Percentiles rank a stretch among this genome's conserved stretches.
These are phyloP conservation scores for Carex scoparia DNA, from an alignment of 176 grass and related monocot genomes.

Conservation along the genomic window DNA sequence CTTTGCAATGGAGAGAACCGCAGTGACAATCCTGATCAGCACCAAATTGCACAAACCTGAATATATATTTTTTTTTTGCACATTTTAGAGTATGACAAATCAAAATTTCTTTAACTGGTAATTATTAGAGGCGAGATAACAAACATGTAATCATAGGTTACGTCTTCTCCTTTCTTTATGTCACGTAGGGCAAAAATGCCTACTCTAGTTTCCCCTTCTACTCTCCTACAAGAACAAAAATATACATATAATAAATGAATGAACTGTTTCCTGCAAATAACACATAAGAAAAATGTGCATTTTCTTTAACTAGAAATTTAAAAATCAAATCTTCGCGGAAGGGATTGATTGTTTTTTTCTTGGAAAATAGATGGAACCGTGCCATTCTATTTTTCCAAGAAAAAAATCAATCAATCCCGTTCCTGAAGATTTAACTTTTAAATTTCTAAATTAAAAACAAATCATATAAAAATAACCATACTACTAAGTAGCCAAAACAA, in stretches of 20 bases:
- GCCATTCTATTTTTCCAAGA: too few species aligned
- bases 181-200: conserved; percentile 77
- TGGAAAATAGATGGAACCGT: too few species aligned
- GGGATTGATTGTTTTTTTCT: too few species aligned
- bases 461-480: neutral
- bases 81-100: conserved; percentile 24
- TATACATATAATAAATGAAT: neutral
- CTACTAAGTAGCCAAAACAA: neutral
- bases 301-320: too few species aligned
- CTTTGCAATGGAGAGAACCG: conserved; percentile 73
- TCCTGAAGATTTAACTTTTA: too few species aligned
- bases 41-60: conserved; percentile 96
- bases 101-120: conserved; percentile 16
- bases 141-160: conserved; percentile 97
- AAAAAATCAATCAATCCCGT: too few species aligned
- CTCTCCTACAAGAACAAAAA: conserved; percentile 57
- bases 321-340: too few species aligned
- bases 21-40: conserved; percentile 88
- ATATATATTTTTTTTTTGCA: neutral
- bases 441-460: too few species aligned
- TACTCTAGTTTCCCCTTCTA: conserved; percentile 93
- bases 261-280: neutral
- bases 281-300: too few species aligned
- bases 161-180: conserved; percentile 80
- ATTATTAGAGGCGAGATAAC: conserved; percentile 28